A percentile compares a stretch with the other conserved stretches of the same genome.
Evolutionary conservation across 2,329 filamentous ascomycete species (phyloP).

Genomic region (Fusarium setosum): DNA sequence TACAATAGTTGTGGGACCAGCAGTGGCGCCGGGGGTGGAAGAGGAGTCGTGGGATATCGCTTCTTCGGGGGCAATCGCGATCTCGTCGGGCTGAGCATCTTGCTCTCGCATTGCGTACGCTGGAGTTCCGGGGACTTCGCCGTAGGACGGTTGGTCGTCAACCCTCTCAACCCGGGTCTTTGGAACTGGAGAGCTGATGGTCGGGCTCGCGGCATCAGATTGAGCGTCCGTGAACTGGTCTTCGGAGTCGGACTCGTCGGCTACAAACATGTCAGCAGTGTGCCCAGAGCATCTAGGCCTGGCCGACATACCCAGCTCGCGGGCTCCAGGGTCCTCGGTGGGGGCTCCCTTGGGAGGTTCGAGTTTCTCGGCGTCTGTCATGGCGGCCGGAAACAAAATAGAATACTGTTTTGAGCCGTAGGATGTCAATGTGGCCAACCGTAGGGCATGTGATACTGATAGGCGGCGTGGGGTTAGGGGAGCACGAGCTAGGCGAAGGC

Average conservation of each 20-base stretch:
- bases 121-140: slow-evolving; percentile 71
- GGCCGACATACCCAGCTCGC: slow-evolving; percentile 63
- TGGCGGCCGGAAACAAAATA: slow-evolving; percentile 22
- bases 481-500: slow-evolving; percentile 21
- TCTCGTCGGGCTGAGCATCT: slow-evolving; percentile 71
- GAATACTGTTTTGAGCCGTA: slow-evolving; percentile 12
- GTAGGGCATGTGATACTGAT: slow-evolving; percentile 37
- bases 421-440: slow-evolving; percentile 1
- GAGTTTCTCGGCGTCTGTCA: slow-evolving; percentile 46
- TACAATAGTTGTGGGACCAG: slow-evolving; percentile 63
- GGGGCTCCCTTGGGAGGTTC: slow-evolving; percentile 47
- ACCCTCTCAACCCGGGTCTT: slow-evolving; percentile 69
- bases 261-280: slow-evolving; percentile 43
- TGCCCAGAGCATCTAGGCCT: background rate
- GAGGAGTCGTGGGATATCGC: slow-evolving; percentile 37
- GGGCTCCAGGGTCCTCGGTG: slow-evolving; percentile 67
- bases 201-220: slow-evolving; percentile 59
- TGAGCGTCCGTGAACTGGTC: slow-evolving; percentile 78
- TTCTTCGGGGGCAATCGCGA: slow-evolving; percentile 57
- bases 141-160: slow-evolving; percentile 63
- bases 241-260: slow-evolving; percentile 71
- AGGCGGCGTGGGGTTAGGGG: slow-evolving; percentile 32
- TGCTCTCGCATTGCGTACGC: slow-evolving; percentile 66
- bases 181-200: slow-evolving; percentile 64
- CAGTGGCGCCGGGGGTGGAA: slow-evolving; percentile 36